Base-by-base conservation (phyloP, 176 grass and related monocot genomes). In the Triticum urartu region DNA sequence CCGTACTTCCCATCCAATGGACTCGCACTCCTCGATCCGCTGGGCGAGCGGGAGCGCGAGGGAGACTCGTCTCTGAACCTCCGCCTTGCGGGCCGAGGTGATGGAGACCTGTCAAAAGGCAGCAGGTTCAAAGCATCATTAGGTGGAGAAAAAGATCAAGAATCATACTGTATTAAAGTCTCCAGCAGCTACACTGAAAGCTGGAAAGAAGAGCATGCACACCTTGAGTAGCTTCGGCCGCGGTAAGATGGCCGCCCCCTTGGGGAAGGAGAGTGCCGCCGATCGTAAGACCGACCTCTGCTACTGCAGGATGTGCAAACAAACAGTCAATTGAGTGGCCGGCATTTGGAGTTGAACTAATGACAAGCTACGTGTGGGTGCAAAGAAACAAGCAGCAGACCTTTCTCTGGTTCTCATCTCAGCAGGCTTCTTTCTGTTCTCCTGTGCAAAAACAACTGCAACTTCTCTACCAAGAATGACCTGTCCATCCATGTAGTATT, bases 401-500 rank as follows among this genome's bases (percentile, higher is more conserved):
- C 97, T 93, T 74, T 96, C 97, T 63, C 97, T 89, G 28, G 87
- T 52, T 75, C 97, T 94, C 94, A 99, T 99, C 43, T 99, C 97
- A 75, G 39, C 24, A 36, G 94, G 97, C 54, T 91, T 94, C 87
- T 96, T 99, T 45, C 94, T 92, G 68, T 99, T 99, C 69, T 96
- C 97, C 68, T 99, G 87, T 18, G 94, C 97, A 88, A 96, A 99
- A 82, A 96, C 94, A 87, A 99, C 94, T 24, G 94, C 92, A 87
- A 99, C 35, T 92, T 90, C 89, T 81, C 97, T 88, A 15, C 97
- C 97, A 83, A 99, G 90, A 93, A 99, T 80, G 39, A 93, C n/a
- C 48, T 96, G 92, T 20, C 97, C 94, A 83, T 99, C 94, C 97
- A 99, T 90, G 33, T 96, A 93, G 36, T 96, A 91, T 81, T 99